Evolutionary conservation across 371 early-diverging fungal genomes (phyloP).

Genomic region (Mucor lusitanicus): DNA sequence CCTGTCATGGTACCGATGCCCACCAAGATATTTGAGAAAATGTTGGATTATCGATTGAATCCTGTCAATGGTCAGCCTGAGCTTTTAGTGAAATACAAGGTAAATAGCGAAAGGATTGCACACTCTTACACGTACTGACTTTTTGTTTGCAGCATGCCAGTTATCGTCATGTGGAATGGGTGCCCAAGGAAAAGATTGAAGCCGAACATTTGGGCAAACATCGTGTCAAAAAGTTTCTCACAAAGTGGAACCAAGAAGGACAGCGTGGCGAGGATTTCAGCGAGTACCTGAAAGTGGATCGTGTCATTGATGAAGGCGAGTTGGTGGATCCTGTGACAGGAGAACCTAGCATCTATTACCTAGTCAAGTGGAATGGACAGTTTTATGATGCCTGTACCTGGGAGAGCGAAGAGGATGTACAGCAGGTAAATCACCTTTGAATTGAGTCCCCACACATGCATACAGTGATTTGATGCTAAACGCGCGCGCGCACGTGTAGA

Average conservation of each 20-base stretch:
- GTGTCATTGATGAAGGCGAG: conserved; percentile 85
- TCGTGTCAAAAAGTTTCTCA: conserved; percentile 74
- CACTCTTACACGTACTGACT: not conserved
- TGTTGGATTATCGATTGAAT: conserved; percentile 57
- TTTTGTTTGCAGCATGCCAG: conserved; percentile 35
- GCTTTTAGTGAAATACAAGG: conserved; percentile 73
- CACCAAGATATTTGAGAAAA: conserved; percentile 55
- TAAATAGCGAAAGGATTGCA: conserved; percentile 8
- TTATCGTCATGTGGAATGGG: conserved; percentile 84
- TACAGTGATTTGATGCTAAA: too few relatives aligned
- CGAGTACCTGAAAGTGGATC: conserved; percentile 58
- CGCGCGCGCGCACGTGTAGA: conserved; percentile 19
- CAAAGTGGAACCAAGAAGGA: conserved; percentile 56
- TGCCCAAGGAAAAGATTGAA: conserved; percentile 62
- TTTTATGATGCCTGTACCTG: conserved; percentile 87
- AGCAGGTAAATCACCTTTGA: conserved; percentile 30
- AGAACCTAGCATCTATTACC: conserved; percentile 63
- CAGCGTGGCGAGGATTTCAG: conserved; percentile 52
- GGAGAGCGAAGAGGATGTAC: conserved; percentile 74
- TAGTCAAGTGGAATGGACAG: conserved; percentile 90
- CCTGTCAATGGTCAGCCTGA: conserved; percentile 34
- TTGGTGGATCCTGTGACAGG: conserved; percentile 49
- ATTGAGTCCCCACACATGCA: too few relatives aligned
- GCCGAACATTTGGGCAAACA: conserved; percentile 69
- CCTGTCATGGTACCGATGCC: conserved; percentile 68